Base-by-base conservation (phyloP, 1,139 yeast species). In the Suhomyces bokatorum region DNA sequence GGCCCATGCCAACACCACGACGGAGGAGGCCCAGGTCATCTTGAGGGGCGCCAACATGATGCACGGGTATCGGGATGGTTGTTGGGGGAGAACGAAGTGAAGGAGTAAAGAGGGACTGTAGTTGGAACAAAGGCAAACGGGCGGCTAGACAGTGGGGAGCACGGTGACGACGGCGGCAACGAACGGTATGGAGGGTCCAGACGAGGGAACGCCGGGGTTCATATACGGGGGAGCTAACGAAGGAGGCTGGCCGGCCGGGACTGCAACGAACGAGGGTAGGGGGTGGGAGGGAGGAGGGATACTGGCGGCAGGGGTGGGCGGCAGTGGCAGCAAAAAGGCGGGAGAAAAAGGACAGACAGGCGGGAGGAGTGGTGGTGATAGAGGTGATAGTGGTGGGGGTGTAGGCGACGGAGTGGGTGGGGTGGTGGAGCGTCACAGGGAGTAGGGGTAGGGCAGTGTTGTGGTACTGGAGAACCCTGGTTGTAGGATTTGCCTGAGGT, bases 71-170 rank as follows among this genome's bases (percentile, higher is more conserved):
- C 13, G 9, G 12, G 10, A 30, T 30, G 8, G 24, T n/a, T n/a
- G 24, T 2, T 5, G 28, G 28, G 35, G 26, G 36, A 15, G 29
- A 14, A 32, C 27, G 43, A 40, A 44, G 31, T 20, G 39, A 36
- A 31, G 14, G 28, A 15, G 28, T 29, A 51, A 52, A 43, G 55
- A 52, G 50, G 31, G 55, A 52, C 55, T 50, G 49, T 46, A 50
- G 55, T 52, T 52, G 49, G 53, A 37, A 44, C 35, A 42, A 46
- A 43, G 39, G 32, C 48, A 43, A 43, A 34, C 46, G 29, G 36
- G 29, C 11, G 24, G 24, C 13, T 30, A 14, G 32, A 30, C 32
- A 14, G 32, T 8, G 32, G 9, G 32, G 15, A 11, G 10, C 32
- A 30, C 32, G 32, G 16, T 30, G 16, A 28, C 7, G 30, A 11